Base-by-base conservation (phyloP, 1,284 basidiomycete genomes). In the Malassezia globosa region DNA sequence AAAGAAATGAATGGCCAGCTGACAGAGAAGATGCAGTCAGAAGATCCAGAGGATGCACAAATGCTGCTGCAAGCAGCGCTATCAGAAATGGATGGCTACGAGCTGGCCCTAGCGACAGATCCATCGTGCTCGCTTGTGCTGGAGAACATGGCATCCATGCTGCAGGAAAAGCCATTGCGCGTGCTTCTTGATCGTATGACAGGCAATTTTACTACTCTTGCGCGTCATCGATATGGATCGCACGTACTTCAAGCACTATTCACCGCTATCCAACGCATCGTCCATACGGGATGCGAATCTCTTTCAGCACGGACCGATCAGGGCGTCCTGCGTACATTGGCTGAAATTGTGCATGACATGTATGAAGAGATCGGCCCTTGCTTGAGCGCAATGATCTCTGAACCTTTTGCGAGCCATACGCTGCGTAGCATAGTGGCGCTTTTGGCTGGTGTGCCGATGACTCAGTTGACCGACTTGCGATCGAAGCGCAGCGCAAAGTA, bases 161-260 rank as follows among this genome's bases (percentile, higher is more conserved):
- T 69, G 14, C 51, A 56, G 16, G 54, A 46, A 8, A 62, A 61
- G 23, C 59, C 61, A n/a, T 35, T 64, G 21, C 54, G 68, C 11
- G 58, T 71, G 4, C 56, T 69, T 21, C 51, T 65, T n/a, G 68
- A 71, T 33, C 46, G 63, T n/a, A 47, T 69, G 23, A 49, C 58
- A 1, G 66, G 64, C 26, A 62, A 56, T 47, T 60, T 59, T 35
- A 38, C 47, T 10, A 48, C 42, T 5, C 53, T 71, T 7, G 51
- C 63, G 18, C 50, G 48, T 11, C 68, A 71, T 40, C 50, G 68
- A n/a, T 71, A 63, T 35, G 68, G 62, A 22, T 66, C 64, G 3
- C 68, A 71, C 54, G 65, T 69, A 18, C 46, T 71, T 5, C 57
- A 68, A n/a, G 53, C 63, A 2, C 31, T 64, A 29, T 47, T 71